A percentile compares a stretch with the other conserved stretches of the same genome.
Conservation (phyloP, 306 rosid species). For the Carpinus fangiana region DNA sequence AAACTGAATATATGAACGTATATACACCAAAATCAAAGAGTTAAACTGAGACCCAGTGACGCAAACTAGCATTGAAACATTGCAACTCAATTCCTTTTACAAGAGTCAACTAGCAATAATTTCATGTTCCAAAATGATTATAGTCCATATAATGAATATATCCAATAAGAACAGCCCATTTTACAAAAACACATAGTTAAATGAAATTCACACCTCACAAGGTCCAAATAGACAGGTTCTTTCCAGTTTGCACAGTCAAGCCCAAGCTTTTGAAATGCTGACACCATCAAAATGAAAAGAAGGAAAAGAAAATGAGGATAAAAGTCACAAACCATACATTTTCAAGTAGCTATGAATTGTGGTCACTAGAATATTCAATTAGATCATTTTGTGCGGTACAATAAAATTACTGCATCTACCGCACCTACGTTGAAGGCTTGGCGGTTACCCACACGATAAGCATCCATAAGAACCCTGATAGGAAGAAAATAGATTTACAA, state of each 20-base stretch:
- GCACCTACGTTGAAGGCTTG: slow-evolving; percentile 82
- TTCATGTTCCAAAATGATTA: neutral
- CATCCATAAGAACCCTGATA: slow-evolving; percentile 79
- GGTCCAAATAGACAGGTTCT: slow-evolving; percentile 85
- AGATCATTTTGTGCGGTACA: neutral
- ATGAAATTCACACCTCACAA: slow-evolving; percentile 53
- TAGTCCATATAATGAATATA: neutral
- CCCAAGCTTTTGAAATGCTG: slow-evolving; percentile 85
- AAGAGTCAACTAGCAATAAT: neutral
- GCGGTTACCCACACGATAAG: slow-evolving; percentile 78
- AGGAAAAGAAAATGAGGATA: neutral
- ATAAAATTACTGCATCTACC: neutral
- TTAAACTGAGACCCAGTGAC: neutral
- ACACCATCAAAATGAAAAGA: neutral
- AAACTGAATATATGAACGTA: neutral
- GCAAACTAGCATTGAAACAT: neutral
- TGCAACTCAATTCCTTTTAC: neutral
- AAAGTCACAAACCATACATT: neutral
- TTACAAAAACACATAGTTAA: neutral
- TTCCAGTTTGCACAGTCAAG: slow-evolving; percentile 96
- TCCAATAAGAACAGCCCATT: slow-evolving; percentile 4
- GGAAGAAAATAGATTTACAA: slow-evolving; percentile 2
- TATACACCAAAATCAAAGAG: neutral
- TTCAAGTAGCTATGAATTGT: neutral
- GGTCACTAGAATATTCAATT: slow-evolving; percentile 5